Evolutionary conservation across 495 filamentous ascomycete species (phyloP), one percentile per base, ranked within the genome.

Genomic region (Xylaria cubensis): DNA sequence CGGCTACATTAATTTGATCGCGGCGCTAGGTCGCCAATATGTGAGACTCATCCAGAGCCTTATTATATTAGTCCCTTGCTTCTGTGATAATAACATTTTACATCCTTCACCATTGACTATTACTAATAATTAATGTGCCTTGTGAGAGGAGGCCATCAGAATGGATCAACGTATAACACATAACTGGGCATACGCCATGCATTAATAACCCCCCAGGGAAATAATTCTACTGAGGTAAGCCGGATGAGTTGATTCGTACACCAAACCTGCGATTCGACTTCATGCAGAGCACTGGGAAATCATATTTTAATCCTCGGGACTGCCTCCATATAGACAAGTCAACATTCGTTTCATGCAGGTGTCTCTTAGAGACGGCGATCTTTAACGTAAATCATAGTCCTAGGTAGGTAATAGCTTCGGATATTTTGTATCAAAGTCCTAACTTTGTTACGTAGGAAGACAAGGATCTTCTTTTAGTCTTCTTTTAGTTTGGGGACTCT

Each of bases 351-450:
- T 56, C 24, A 56, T 56, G 51, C 51, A 55, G 13, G 10, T 29
- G 53, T 17, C 53, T 15, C 32, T 13, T 4, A 32, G 29, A 61
- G 58, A 39, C 15, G 58, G 58, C 34, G 34, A 34, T 36, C 58
- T 36, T 12, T 4, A 61, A 44, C 50, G 65, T 19, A 67, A 26
- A 67, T 24, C 50, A 56, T 13, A 21, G 50, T 56, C 32, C 65
- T 21, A 56, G 12, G 34, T 9, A 48, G 48, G 50, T 7, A 41
- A 56, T 56, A 56, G 65, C 48, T 12, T 67, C 50, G 50, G 50
- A 24, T n/a, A 67, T 41, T 55, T 67, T 67, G 19, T 9, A 29
- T 66, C 64, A 29, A 50, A 13, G 65, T 3, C 29, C 24, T 21
- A 29, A 67, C 39, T 2, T 19, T 24, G 39, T 26, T 50, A 6